Conservation (phyloP, 306 rosid genomes). For the Oxytropis ochrocephala region DNA sequence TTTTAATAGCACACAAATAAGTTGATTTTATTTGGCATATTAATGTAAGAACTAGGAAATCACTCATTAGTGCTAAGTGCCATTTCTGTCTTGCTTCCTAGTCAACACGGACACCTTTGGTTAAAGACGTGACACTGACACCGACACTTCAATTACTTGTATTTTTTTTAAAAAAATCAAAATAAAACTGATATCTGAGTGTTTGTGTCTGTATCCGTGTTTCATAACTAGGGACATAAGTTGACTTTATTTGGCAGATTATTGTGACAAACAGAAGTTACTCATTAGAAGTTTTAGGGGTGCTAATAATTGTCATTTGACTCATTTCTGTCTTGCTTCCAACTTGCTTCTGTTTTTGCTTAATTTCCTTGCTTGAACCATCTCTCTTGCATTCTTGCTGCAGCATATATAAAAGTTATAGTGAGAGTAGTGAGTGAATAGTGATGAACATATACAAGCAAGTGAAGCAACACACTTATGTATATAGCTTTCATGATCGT, state of each 20-base stretch:
- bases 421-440: neutral
- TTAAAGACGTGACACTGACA: too few species aligned
- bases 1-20: neutral
- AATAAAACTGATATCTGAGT: too few species aligned
- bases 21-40: slow-evolving; percentile 4
- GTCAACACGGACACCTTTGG: too few species aligned
- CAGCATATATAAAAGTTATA: slow-evolving; percentile 15
- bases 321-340: slow-evolving; percentile 26
- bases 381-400: slow-evolving; percentile 43
- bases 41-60: neutral
- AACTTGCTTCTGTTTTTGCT: slow-evolving; percentile 30
- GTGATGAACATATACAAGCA: neutral
- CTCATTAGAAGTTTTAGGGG: slow-evolving; percentile 17
- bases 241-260: neutral
- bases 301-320: slow-evolving; percentile 16
- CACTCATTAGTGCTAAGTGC: slow-evolving; percentile 17
- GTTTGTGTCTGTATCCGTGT: too few species aligned
- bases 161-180: too few species aligned
- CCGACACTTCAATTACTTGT: too few species aligned
- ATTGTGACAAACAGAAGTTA: neutral
- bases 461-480: neutral
- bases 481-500: neutral
- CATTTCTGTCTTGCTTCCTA: slow-evolving; percentile 19
- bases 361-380: slow-evolving; percentile 29
- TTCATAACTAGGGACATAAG: neutral